Evolutionary conservation across 352 stramenopile genomes (phyloP).

Genomic region (Globisporangium cystogenes): DNA sequence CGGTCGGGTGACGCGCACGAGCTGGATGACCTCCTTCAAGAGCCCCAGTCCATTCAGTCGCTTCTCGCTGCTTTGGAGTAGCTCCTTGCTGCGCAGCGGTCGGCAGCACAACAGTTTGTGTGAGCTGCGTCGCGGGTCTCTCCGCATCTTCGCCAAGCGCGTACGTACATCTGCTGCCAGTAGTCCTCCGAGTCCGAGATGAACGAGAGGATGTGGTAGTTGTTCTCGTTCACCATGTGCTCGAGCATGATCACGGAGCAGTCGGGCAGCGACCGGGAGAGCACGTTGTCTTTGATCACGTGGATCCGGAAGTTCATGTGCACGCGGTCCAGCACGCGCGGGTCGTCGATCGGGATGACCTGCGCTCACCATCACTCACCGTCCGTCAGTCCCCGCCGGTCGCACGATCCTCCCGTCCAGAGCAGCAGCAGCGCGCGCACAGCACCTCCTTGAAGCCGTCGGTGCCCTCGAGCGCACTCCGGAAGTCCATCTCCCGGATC

Average conservation of each 20-base stretch:
- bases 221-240: conserved; percentile 84
- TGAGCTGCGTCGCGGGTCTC: neutral
- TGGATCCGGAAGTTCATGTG: conserved; percentile 87
- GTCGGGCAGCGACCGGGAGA: conserved; percentile 72
- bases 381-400: no score
- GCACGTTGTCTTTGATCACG: conserved; percentile 84
- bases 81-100: conserved; percentile 30
- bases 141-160: neutral
- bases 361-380: conserved; percentile 7
- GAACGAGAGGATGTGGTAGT: conserved; percentile 78
- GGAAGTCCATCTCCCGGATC: conserved; percentile 73
- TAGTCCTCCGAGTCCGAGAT: conserved; percentile 72
- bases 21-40: conserved; percentile 65
- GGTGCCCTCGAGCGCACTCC: conserved; percentile 49
- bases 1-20: conserved; percentile 52
- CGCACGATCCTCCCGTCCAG: neutral
- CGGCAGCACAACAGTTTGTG: neutral
- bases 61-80: conserved; percentile 32
- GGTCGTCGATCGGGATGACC: conserved; percentile 70
- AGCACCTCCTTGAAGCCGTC: conserved; percentile 61
- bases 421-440: neutral
- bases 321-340: conserved; percentile 50
- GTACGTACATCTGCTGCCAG: conserved; percentile 53
- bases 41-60: conserved; percentile 49
- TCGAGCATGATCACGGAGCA: conserved; percentile 73